Evolutionary conservation across 306 rosid genomes (phyloP).

Genomic region (Cicer cuneatum): DNA sequence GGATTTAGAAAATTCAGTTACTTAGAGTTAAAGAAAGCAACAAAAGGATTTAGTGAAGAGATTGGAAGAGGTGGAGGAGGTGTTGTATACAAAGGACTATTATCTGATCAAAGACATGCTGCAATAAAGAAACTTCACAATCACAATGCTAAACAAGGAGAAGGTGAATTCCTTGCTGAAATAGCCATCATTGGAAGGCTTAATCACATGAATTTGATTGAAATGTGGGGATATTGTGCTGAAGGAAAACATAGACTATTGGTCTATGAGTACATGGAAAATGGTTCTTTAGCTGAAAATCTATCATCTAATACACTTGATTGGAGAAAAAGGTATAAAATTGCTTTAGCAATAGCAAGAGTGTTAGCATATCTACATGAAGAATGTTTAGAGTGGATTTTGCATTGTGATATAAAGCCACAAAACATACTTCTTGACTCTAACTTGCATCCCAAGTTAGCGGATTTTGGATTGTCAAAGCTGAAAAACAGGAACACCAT

Average conservation of each 20-base stretch:
- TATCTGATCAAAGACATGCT: constrained; percentile 51
- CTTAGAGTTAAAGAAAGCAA: constrained; percentile 51
- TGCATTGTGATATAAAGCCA: constrained; percentile 48
- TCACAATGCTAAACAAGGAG: constrained; percentile 49
- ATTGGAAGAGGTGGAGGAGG: constrained; percentile 66
- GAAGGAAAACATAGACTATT: constrained; percentile 43
- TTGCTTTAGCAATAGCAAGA: constrained; percentile 43
- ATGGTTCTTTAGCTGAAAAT: constrained; percentile 46
- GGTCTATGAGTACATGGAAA: constrained; percentile 47
- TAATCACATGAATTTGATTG: constrained; percentile 50
- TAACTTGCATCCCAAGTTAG: constrained; percentile 40
- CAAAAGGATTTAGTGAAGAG: constrained; percentile 53
- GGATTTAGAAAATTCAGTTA: constrained; percentile 53
- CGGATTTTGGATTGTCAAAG: constrained; percentile 48
- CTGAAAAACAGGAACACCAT: constrained; percentile 25
- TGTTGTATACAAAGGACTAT: constrained; percentile 54
- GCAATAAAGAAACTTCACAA: constrained; percentile 54
- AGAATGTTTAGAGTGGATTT: constrained; percentile 46
- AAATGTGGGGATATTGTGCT: constrained; percentile 51
- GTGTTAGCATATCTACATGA: constrained; percentile 46
- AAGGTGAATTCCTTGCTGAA: constrained; percentile 45
- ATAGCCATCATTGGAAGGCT: constrained; percentile 45
- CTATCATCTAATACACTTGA: constrained; percentile 31
- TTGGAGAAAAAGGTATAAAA: constrained; percentile 41
- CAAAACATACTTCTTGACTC: constrained; percentile 44